phyloP scores from a whole-genome alignment of 129 eudicot genomes.

The Ambrosia trifida region DNA sequence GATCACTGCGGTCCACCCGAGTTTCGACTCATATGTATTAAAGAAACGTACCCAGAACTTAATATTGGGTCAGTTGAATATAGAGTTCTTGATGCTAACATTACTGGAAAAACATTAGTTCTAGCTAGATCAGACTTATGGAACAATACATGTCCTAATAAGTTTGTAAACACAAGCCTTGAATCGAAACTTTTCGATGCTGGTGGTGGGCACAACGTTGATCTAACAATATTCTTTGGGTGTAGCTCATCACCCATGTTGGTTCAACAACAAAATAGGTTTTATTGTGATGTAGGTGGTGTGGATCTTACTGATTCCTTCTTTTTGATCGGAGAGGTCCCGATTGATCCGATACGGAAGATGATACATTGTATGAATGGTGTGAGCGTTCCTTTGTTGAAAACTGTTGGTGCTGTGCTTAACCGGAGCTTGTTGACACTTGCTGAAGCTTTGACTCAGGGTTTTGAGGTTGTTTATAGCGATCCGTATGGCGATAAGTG shows the following conservation, averaged over 20 bases:
- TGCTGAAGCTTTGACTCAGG: slow-evolving; percentile 48
- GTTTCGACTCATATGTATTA: slow-evolving; percentile 48
- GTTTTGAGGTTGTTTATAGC: slow-evolving; percentile 52
- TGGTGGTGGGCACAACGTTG: slow-evolving; percentile 25
- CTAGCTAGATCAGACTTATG: slow-evolving; percentile 50
- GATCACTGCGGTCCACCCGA: slow-evolving; percentile 62
- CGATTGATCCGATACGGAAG: slow-evolving; percentile 46
- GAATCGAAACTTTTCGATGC: slow-evolving; percentile 40
- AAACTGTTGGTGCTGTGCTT: slow-evolving; percentile 26
- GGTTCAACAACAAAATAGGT: slow-evolving; percentile 28
- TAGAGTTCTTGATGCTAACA: slow-evolving; percentile 45
- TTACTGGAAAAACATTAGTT: slow-evolving; percentile 35
- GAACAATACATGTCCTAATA: slow-evolving; percentile 50
- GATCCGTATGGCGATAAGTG: slow-evolving; percentile 46
- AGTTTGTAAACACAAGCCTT: slow-evolving; percentile 42
- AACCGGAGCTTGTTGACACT: slow-evolving; percentile 32
- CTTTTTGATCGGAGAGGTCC: slow-evolving; percentile 50
- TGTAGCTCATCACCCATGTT: slow-evolving; percentile 39
- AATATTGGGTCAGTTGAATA: slow-evolving; percentile 41
- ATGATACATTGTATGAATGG: slow-evolving; percentile 42
- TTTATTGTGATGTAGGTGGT: slow-evolving; percentile 42
- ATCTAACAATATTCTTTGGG: slow-evolving; percentile 52
- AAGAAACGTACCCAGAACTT: slow-evolving; percentile 37
- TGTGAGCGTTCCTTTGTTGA: slow-evolving; percentile 39
- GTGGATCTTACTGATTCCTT: slow-evolving; percentile 44